Evolutionary conservation across 2,329 filamentous ascomycete species (phyloP), one percentile per base, ranked within the genome.

Genomic region (Myriosclerotinia scirpicola): DNA sequence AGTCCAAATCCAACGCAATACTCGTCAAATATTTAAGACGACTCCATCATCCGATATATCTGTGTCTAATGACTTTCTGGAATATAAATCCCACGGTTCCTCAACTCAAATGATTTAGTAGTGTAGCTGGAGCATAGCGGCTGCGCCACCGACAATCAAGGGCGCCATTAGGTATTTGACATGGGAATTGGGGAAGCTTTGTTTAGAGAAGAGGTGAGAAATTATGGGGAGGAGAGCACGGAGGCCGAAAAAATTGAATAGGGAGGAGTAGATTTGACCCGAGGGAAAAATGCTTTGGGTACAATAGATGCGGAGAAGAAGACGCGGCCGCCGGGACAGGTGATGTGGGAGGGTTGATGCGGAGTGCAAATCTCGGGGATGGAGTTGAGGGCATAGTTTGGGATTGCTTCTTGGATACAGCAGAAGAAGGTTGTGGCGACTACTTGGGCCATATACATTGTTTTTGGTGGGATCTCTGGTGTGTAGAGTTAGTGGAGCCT

Each of bases 21-120:
- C 88, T 90, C 0, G 88, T 86, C 73, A 92, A 83, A 76, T 92
- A 92, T 79, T 92, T 92, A 79, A 90, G 91, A 76, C 88, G 85
- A 76, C 89, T 80, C 90, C 90, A 92, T 90, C 89, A 92, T 48
- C 86, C 89, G 7, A 83, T 85, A 77, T 84, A 89, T 69, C 84
- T 82, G 67, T 87, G 81, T 75, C 85, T 84, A 74, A 92, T 84
- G 70, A 82, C 86, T 72, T 84, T 88, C 78, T 91, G 90, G 80
- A 92, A 92, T 52, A 88, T 70, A 64, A 84, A 83, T 9, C 89
- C 90, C 7, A 90, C 84, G 75, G 71, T 56, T 5, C 85, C 88
- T 90, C 90, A 92, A 73, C 85, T 85, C 54, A 90, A 84, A 74
- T 90, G 92, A 72, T 88, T 91, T 70, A 90, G 85, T 0, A 87